These are phyloP conservation scores for Capsicum baccatum DNA, from an alignment of 257 asterid species.

Conservation along the genomic window DNA sequence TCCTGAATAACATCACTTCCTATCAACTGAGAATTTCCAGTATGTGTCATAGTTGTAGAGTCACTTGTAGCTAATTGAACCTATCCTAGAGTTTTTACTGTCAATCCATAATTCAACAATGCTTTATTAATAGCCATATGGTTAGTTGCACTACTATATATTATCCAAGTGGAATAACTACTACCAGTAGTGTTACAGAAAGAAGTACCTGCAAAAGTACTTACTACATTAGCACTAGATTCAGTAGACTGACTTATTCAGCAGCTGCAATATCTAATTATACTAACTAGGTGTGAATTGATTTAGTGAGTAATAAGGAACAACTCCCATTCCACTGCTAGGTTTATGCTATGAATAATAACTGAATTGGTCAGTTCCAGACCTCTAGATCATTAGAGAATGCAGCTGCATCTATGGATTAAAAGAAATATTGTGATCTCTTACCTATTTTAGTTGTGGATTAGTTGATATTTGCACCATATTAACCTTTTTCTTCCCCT, in stretches of 20 bases:
- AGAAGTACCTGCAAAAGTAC: not conserved
- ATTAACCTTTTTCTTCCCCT: not conserved
- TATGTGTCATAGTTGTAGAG: not conserved
- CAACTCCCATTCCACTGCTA: too few species aligned
- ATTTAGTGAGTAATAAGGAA: too few species aligned
- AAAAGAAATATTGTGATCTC: too few species aligned
- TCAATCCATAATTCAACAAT: not conserved
- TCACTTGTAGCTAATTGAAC: not conserved
- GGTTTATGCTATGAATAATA: too few species aligned
- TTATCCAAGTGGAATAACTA: not conserved
- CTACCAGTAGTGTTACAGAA: not conserved
- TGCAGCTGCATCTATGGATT: too few species aligned
- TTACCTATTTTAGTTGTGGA: not conserved
- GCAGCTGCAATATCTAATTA: not conserved
- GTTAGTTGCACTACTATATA: not conserved
- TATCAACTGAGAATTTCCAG: not conserved
- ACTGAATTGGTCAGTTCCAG: too few species aligned
- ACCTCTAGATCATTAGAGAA: too few species aligned
- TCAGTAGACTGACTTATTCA: not conserved
- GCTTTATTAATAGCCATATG: not conserved
- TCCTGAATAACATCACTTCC: not conserved
- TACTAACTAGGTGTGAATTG: not conserved
- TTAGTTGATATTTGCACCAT: not conserved
- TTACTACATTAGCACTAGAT: not conserved
- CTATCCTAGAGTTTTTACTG: not conserved